phyloP scores from a whole-genome alignment of 2,329 filamentous ascomycete species.

The Sporothrix brasiliensis region DNA sequence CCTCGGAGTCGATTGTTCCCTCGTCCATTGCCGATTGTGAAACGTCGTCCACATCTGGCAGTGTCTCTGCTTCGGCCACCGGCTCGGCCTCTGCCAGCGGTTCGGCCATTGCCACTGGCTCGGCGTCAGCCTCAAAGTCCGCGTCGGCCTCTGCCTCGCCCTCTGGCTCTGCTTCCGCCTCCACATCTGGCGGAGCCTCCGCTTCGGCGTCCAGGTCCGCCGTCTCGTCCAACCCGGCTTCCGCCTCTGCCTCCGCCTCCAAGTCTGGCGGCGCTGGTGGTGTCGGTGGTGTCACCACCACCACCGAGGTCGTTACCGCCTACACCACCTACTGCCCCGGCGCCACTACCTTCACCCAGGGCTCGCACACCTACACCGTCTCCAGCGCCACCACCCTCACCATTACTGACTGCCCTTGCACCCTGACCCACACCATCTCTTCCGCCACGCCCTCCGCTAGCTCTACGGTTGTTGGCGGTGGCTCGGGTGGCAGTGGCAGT shows the following conservation, averaged over 20 bases:
- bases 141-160: not conserved
- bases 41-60: not conserved
- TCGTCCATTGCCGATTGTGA: not conserved
- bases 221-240: not conserved
- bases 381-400: conserved; percentile 59
- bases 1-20: not conserved
- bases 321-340: conserved; percentile 31
- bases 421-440: conserved; percentile 49
- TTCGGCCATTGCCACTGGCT: not conserved
- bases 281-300: conserved; percentile 4
- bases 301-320: conserved; percentile 30
- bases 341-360: conserved; percentile 28
- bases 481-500: not conserved
- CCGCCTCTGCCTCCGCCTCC: not conserved
- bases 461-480: conserved; percentile 12
- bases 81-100: no score
- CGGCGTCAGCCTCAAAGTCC: not conserved
- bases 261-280: not conserved
- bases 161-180: not conserved
- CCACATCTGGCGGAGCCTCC: not conserved
- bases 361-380: conserved; percentile 32
- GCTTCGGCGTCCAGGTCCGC: conserved; percentile 1
- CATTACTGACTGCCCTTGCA: conserved; percentile 70
- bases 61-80: not conserved
- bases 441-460: not conserved